Conservation (phyloP, 768 basidiomycete genomes). For the Amanita exitialis region DNA sequence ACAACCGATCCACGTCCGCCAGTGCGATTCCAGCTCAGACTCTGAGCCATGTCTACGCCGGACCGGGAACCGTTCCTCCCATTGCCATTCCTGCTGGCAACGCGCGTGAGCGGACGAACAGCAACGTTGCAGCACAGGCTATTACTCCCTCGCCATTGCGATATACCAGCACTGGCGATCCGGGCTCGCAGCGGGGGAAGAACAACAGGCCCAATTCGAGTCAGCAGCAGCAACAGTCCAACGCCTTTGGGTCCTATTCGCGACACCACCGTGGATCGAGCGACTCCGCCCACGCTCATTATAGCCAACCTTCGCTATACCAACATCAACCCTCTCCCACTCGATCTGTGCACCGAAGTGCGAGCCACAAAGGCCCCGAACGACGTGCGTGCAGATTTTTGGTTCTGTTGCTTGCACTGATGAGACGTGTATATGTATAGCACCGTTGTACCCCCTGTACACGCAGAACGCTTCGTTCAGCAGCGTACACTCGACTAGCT, state of each 20-base stretch:
- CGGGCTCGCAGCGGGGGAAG: slow-evolving; percentile 10
- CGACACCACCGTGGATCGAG: slow-evolving; percentile 19
- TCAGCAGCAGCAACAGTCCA: background rate
- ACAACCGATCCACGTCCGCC: slow-evolving; percentile 31
- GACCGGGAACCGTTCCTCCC: slow-evolving; percentile 21
- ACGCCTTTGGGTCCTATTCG: slow-evolving; percentile 10
- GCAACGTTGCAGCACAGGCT: slow-evolving; percentile 22
- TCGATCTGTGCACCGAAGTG: slow-evolving; percentile 22
- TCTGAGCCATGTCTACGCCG: slow-evolving; percentile 31
- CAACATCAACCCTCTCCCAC: slow-evolving; percentile 9
- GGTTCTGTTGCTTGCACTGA: slow-evolving; percentile 1
- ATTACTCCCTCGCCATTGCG: slow-evolving; percentile 31
- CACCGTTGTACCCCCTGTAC: slow-evolving; percentile 15
- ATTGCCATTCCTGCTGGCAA: slow-evolving; percentile 21
- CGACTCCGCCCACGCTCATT: slow-evolving; percentile 13
- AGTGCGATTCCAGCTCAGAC: slow-evolving; percentile 18
- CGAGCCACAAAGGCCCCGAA: slow-evolving; percentile 34
- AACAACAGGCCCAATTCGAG: slow-evolving; percentile 6
- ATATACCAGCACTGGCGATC: slow-evolving; percentile 23
- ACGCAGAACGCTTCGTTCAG: slow-evolving; percentile 17
- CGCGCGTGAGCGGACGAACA: slow-evolving; percentile 29
- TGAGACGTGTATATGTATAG: slow-evolving; percentile 6
- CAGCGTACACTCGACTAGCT: slow-evolving; percentile 41
- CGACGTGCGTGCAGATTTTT: slow-evolving; percentile 24
- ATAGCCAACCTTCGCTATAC: slow-evolving; percentile 6